phyloP scores from a whole-genome alignment of 163 green algal species.

The Chlamydomonas reinhardtii region DNA sequence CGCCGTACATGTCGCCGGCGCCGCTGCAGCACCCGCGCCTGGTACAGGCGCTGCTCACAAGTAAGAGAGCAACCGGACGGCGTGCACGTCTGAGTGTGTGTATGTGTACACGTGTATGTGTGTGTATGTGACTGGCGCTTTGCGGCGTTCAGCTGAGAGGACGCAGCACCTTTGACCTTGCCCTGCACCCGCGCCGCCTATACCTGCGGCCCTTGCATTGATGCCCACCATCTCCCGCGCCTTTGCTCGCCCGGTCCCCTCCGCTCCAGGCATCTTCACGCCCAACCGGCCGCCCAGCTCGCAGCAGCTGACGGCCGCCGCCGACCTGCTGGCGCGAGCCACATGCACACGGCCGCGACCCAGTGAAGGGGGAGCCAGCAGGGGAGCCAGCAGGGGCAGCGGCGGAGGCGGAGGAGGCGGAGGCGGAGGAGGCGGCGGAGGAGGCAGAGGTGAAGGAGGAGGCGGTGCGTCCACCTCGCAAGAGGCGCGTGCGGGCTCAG shows the following conservation, averaged over 20 bases:
- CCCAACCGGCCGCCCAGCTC: background rate
- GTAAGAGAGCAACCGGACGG: background rate
- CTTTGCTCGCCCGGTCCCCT: too few species aligned
- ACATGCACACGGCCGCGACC: conserved; percentile 2
- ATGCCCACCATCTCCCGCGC: too few species aligned
- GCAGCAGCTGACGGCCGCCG: background rate
- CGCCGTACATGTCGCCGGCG: background rate
- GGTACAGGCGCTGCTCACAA: conserved; percentile 36
- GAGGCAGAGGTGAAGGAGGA: background rate
- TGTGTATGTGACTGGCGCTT: too few species aligned
- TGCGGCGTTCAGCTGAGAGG: too few species aligned
- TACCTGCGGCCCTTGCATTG: too few species aligned
- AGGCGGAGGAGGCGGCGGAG: background rate
- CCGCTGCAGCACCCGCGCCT: conserved; percentile 45
- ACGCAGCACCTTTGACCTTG: too few species aligned
- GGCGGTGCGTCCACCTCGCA: background rate
- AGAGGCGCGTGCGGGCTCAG: background rate
- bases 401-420: background rate
- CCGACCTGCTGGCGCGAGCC: conserved; percentile 21
- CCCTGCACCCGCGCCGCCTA: too few species aligned
- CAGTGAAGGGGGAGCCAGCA: background rate
- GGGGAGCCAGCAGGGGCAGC: background rate
- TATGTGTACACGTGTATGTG: background rate
- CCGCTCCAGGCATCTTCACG: conserved; percentile 34
- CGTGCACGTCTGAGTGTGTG: background rate